These are phyloP conservation scores for Penicillium sp. DNA, from an alignment of 2,329 filamentous ascomycete genomes.

Conservation along the genomic window DNA sequence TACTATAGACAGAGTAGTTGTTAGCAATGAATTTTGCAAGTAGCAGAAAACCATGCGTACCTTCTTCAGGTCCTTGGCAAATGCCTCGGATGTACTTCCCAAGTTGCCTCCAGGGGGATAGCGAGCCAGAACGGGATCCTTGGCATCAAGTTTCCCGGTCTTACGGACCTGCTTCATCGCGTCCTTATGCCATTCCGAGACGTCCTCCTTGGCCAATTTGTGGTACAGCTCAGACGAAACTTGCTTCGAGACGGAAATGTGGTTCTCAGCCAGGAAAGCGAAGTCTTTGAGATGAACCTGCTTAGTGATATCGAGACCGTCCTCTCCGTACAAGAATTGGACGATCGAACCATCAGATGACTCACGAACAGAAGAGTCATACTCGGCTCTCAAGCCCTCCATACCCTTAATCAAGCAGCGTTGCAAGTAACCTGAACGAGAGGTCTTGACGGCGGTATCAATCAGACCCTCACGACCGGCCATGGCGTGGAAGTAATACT, in stretches of 20 bases:
- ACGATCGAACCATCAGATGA: constrained; percentile 82
- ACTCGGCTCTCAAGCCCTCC: constrained; percentile 88
- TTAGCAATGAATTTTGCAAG: constrained; percentile 15
- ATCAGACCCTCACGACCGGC: constrained; percentile 96
- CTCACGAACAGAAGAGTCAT: constrained; percentile 91
- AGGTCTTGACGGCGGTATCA: constrained; percentile 98
- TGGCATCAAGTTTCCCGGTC: constrained; percentile 62
- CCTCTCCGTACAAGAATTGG: constrained; percentile 95
- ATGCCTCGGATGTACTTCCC: constrained; percentile 86
- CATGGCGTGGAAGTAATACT: constrained; percentile 99
- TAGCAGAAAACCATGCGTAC: constrained; percentile 32
- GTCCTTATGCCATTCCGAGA: constrained; percentile 59
- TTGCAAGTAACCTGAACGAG: constrained; percentile 92
- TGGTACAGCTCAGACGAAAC: constrained; percentile 62
- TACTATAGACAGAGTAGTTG: constrained; percentile 51
- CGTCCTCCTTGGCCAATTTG: constrained; percentile 65
- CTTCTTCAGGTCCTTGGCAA: constrained; percentile 67
- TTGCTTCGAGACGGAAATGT: constrained; percentile 73
- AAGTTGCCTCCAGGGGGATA: constrained; percentile 75
- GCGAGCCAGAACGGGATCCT: constrained; percentile 71
- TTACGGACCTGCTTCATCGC: constrained; percentile 79
- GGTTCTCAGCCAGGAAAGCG: constrained; percentile 83
- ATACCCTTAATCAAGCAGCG: constrained; percentile 98
- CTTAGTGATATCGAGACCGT: constrained; percentile 90
- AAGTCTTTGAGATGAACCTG: constrained; percentile 90